These are phyloP conservation scores for Raddia guianensis DNA, from an alignment of 176 grass and related monocot species.

Conservation along the genomic window DNA sequence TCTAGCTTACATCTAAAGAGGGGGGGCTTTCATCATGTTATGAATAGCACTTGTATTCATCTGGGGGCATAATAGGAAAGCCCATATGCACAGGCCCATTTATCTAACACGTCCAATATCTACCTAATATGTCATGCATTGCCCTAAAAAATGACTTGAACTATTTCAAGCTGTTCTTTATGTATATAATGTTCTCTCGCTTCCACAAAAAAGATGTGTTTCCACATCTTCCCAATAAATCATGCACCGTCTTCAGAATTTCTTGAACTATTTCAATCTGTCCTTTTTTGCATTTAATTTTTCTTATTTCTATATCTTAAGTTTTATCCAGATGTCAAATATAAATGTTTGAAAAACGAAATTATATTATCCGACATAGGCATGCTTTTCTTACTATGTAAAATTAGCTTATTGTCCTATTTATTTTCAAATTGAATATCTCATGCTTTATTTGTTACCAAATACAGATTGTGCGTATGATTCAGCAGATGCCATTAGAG, in stretches of 20 bases:
- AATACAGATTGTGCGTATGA: conserved; percentile 45
- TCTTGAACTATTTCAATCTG: too few relatives aligned
- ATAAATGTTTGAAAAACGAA: background rate
- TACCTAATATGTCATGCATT: background rate
- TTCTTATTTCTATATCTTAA: conserved; percentile 17
- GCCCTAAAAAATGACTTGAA: background rate
- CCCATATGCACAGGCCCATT: too few relatives aligned
- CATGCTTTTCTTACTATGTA: conserved; percentile 15
- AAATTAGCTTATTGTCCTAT: background rate
- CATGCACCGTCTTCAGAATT: background rate
- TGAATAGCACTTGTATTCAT: too few relatives aligned
- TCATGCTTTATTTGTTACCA: conserved; percentile 26
- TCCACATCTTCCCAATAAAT: conserved; percentile 1
- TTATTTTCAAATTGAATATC: background rate
- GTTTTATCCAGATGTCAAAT: background rate
- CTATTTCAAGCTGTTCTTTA: background rate
- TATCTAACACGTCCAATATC: background rate
- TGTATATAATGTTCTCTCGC: background rate
- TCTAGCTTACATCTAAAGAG: background rate
- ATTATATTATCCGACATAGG: conserved; percentile 4
- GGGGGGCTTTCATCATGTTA: background rate
- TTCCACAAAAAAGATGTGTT: too few relatives aligned
- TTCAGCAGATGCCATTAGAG: conserved; percentile 50
- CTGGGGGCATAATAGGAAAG: too few relatives aligned
- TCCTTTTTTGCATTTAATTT: conserved; percentile 9